Base-by-base conservation (phyloP, 2,329 filamentous ascomycete species). In the Alternaria brassicae region DNA sequence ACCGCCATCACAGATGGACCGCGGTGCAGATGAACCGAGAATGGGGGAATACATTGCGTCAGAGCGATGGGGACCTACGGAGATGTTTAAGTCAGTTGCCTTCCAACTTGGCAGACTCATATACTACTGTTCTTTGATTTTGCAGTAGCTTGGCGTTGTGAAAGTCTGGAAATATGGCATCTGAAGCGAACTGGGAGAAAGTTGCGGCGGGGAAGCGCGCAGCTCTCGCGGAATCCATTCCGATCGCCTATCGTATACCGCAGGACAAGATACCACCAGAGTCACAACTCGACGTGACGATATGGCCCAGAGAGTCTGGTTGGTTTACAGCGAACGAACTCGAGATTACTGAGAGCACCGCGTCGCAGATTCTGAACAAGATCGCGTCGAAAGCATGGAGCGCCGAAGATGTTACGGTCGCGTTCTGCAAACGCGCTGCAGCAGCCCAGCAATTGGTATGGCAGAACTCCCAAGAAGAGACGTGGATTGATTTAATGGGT, bases 231-330 rank as follows among this genome's bases (percentile, higher is more conserved):
- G 76, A 77, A 41, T 83, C 84, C 1, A 86, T 90, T 53, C 87
- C 88, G 1, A 55, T 78, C 1, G 83, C 88, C 69, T 89, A 86
- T 83, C 79, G 81, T 52, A 81, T 89, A 6, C 85, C 86, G 0
- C 71, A 74, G 6, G 70, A 82, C 47, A 73, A 87, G 41, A 68
- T 88, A 0, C 87, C 88, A 2, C 79, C 83, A 1, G 80, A 81
- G 0, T 79, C 81, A 32, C 82, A 86, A 67, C 77, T 83, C 44
- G 82, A 89, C 67, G 84, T 90, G 15, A 85, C 83, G 0, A 66
- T 65, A 3, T 89, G 87, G 75, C 86, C 87, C 2, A 67, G 67
- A 27, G 67, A 69, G 68, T 89, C 86, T 1, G 86, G 86, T 2
- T 88, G 87, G 81, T 88, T 90, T 63, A 86, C 79, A 1, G 39